phyloP scores from a whole-genome alignment of 2,329 filamentous ascomycete species.

The Coleophoma eucalyptorum region DNA sequence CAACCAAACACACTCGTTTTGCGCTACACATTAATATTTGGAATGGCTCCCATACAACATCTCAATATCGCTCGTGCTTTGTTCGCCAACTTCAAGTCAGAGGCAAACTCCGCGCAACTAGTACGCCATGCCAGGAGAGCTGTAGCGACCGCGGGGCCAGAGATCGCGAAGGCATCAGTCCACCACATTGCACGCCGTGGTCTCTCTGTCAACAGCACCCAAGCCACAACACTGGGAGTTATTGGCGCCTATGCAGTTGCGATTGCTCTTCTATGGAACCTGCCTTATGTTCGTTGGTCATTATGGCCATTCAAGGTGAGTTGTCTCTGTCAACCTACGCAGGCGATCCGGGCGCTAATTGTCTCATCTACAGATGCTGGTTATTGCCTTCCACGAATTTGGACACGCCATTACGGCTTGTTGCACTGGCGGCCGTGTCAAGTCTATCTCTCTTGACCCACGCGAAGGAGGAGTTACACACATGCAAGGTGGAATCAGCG shows the following conservation, averaged over 20 bases:
- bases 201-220: conserved; percentile 51
- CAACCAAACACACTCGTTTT: too few relatives aligned
- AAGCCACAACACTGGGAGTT: conserved; percentile 66
- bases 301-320: conserved; percentile 78
- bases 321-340: neutral
- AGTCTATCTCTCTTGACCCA: conserved; percentile 71
- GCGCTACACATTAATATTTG: too few relatives aligned
- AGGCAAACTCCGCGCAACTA: neutral
- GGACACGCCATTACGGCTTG: conserved; percentile 71
- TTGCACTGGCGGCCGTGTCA: conserved; percentile 69
- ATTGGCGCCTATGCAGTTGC: conserved; percentile 69
- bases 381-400: conserved; percentile 80
- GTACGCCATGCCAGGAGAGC: conserved; percentile 1
- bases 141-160: conserved; percentile 11
- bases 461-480: conserved; percentile 76
- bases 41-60: neutral
- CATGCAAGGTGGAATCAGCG: conserved; percentile 68
- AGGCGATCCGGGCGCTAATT: too few relatives aligned
- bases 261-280: conserved; percentile 76
- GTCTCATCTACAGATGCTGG: conserved; percentile 59
- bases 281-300: conserved; percentile 70
- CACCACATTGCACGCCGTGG: conserved; percentile 13
- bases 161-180: conserved; percentile 11
- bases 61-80: conserved; percentile 4
- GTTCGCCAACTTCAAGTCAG: neutral